Evolutionary conservation across 306 rosid genomes (phyloP).

Genomic region (Citrullus amarus): DNA sequence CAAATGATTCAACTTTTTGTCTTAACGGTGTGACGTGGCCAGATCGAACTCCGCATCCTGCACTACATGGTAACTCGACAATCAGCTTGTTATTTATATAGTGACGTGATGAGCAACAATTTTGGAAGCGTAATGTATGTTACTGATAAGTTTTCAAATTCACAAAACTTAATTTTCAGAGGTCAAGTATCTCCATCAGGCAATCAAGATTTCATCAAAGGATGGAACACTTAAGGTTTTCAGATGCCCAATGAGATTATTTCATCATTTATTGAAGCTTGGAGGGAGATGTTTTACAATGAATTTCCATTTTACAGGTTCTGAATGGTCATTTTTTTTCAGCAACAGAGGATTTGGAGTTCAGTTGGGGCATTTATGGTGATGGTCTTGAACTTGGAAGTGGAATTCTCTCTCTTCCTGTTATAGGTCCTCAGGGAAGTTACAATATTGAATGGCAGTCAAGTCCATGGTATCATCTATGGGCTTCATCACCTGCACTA

Average conservation of each 20-base stretch:
- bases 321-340: slow-evolving; percentile 58
- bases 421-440: slow-evolving; percentile 54
- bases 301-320: slow-evolving; percentile 37
- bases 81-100: neutral
- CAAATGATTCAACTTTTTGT: slow-evolving; percentile 88
- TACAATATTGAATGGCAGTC: slow-evolving; percentile 43
- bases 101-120: neutral
- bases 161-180: slow-evolving; percentile 43
- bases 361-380: slow-evolving; percentile 67
- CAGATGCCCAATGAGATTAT: neutral
- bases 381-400: slow-evolving; percentile 63
- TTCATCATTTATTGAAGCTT: slow-evolving; percentile 1
- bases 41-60: slow-evolving; percentile 94
- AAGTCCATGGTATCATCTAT: slow-evolving; percentile 62
- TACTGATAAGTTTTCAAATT: neutral
- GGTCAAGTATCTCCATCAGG: slow-evolving; percentile 77
- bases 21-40: slow-evolving; percentile 73
- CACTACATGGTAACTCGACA: slow-evolving; percentile 48
- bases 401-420: slow-evolving; percentile 46
- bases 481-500: slow-evolving; percentile 44
- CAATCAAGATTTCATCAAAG: slow-evolving; percentile 52
- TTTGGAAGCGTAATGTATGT: neutral
- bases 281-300: slow-evolving; percentile 8
- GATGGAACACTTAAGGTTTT: slow-evolving; percentile 55
- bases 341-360: slow-evolving; percentile 66